A percentile compares a stretch with the other conserved stretches of the same genome.
These are phyloP conservation scores for Tranzscheliella williamsii DNA, from an alignment of 1,284 basidiomycete species.

Conservation along the genomic window DNA sequence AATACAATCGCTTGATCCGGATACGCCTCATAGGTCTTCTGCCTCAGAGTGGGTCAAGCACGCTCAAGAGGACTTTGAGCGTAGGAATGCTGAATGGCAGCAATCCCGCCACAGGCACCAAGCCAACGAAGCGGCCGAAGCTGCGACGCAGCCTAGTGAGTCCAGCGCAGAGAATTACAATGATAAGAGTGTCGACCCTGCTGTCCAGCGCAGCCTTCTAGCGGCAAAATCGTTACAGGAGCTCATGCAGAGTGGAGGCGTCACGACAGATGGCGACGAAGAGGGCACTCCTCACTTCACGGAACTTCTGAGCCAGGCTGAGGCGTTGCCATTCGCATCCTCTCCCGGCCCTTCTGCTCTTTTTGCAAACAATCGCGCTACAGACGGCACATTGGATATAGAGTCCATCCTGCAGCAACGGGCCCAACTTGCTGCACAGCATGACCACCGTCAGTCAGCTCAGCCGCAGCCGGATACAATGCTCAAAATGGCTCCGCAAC, in stretches of 20 bases:
- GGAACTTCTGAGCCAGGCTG: slow-evolving; percentile 20
- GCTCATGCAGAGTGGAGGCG: slow-evolving; percentile 26
- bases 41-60: slow-evolving; percentile 26
- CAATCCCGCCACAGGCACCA: slow-evolving; percentile 3
- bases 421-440: slow-evolving; percentile 3
- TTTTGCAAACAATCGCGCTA: slow-evolving; percentile 18
- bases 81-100: slow-evolving; percentile 14
- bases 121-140: not conserved
- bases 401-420: slow-evolving; percentile 31
- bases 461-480: too few species aligned
- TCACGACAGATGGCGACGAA: slow-evolving; percentile 11
- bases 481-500: not conserved
- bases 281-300: slow-evolving; percentile 5
- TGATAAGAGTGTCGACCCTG: slow-evolving; percentile 7
- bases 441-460: slow-evolving; percentile 2
- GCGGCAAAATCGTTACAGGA: slow-evolving; percentile 30
- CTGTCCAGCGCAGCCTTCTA: slow-evolving; percentile 28
- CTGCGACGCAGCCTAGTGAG: not conserved
- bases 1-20: too few species aligned
- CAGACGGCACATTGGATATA: slow-evolving; percentile 31
- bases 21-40: too few species aligned
- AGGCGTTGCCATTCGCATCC: slow-evolving; percentile 5
- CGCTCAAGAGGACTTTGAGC: slow-evolving; percentile 35
- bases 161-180: not conserved
- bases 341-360: slow-evolving; percentile 27